phyloP scores from a whole-genome alignment of 306 rosid species.

The Phaseolus lunatus region DNA sequence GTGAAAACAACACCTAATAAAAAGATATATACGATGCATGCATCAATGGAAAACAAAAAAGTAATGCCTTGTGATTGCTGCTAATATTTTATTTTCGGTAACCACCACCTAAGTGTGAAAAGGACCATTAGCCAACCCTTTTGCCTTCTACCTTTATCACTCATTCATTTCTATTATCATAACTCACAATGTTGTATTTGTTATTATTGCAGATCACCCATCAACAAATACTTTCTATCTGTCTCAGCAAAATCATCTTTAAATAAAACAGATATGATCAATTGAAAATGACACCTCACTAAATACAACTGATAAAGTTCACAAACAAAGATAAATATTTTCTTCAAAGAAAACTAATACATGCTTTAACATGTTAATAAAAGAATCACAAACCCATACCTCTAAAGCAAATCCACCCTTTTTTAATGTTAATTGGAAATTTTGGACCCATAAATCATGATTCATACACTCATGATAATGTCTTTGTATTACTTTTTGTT shows the following conservation, averaged over 20 bases:
- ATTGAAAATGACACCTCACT: no score
- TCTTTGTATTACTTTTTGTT: conserved; percentile 54
- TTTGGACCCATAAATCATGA: conserved; percentile 56
- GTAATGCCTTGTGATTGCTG: conserved; percentile 60
- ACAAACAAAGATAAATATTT: no score
- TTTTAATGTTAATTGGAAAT: conserved; percentile 55
- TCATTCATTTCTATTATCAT: conserved; percentile 41
- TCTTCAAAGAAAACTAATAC: no score
- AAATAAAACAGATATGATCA: no score
- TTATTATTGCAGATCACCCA: conserved; percentile 64
- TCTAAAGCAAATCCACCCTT: conserved; percentile 59
- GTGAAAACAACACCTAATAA: conserved; percentile 55
- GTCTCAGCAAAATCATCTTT: no score
- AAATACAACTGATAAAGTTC: no score
- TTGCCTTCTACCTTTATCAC: conserved; percentile 49
- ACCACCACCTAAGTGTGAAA: conserved; percentile 83
- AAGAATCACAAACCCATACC: conserved; percentile 42
- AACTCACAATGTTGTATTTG: conserved; percentile 46
- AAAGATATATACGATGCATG: conserved; percentile 46
- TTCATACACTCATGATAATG: conserved; percentile 58
- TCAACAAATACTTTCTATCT: no score
- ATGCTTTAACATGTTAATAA: no score
- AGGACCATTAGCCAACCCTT: conserved; percentile 83
- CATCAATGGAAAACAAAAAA: conserved; percentile 47
- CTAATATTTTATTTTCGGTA: conserved; percentile 60